These are phyloP conservation scores for Sequoia sempervirens DNA, from an alignment of 75 land plant species.

Conservation along the genomic window DNA sequence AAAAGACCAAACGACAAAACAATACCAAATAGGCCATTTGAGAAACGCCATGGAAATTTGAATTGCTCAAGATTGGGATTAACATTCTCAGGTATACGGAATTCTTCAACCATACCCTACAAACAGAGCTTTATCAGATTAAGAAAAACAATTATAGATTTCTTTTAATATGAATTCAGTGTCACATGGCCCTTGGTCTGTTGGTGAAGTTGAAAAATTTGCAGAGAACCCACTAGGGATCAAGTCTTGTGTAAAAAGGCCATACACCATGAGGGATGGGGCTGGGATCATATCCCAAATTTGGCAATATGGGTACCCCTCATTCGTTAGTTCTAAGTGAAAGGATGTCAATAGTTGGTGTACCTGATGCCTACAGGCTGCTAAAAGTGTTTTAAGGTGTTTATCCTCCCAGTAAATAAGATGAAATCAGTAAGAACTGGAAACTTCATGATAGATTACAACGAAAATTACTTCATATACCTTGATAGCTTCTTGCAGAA, in stretches of 20 bases:
- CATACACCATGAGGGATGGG: not conserved
- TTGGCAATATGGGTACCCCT: too few species aligned
- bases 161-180: not conserved
- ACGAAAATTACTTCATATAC: conserved; percentile 18
- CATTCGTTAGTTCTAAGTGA: too few species aligned
- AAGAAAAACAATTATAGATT: not conserved
- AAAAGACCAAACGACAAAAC: conserved; percentile 88
- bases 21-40: conserved; percentile 92
- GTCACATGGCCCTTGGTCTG: too few species aligned
- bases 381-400: not conserved
- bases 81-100: conserved; percentile 58
- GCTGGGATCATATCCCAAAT: too few species aligned
- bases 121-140: not conserved
- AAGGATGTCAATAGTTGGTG: not conserved
- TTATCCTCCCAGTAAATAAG: not conserved
- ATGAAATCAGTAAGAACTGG: not conserved
- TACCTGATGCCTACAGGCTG: not conserved
- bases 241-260: not conserved
- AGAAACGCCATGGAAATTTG: conserved; percentile 83
- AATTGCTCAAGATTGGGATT: conserved; percentile 36
- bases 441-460: not conserved
- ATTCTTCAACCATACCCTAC: conserved; percentile 80
- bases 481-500: conserved; percentile 79
- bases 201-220: conserved; percentile 3
- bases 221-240: not conserved